Evolutionary conservation across 371 early-diverging fungal species (phyloP).

Genomic region (Chytridiales sp.): DNA sequence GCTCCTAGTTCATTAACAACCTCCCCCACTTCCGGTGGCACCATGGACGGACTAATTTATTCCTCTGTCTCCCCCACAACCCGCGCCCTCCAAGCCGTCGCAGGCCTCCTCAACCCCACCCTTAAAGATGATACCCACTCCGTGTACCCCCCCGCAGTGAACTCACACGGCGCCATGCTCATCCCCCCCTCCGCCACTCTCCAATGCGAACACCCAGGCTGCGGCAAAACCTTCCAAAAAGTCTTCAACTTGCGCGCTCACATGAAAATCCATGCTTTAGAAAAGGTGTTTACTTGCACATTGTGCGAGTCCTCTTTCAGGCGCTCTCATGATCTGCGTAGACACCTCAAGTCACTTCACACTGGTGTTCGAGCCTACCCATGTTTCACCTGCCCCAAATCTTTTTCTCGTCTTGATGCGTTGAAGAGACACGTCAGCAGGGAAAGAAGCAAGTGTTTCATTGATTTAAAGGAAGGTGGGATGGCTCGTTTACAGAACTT

Average conservation of each 20-base stretch:
- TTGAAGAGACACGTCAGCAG: conserved; percentile 40
- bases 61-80: too few species aligned
- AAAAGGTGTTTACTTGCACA: conserved; percentile 45
- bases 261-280: conserved; percentile 18
- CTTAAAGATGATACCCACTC: too few species aligned
- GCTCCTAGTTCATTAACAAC: too few species aligned
- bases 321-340: conserved; percentile 53
- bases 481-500: too few species aligned
- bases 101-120: too few species aligned
- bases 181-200: too few species aligned
- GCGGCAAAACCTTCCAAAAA: conserved; percentile 5
- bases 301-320: conserved; percentile 63
- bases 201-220: too few species aligned
- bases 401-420: conserved; percentile 50
- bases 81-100: too few species aligned
- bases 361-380: conserved; percentile 40
- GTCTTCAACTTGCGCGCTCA: conserved; percentile 18
- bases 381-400: conserved; percentile 46
- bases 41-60: too few species aligned
- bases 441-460: conserved; percentile 17
- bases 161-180: too few species aligned
- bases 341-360: conserved; percentile 45
- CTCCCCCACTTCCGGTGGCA: too few species aligned
- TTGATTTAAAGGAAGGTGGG: conserved; percentile 16
- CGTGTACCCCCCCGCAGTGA: too few species aligned